Conservation (phyloP, 805 yeast genomes). For the Blastobotrys peoriensis region DNA sequence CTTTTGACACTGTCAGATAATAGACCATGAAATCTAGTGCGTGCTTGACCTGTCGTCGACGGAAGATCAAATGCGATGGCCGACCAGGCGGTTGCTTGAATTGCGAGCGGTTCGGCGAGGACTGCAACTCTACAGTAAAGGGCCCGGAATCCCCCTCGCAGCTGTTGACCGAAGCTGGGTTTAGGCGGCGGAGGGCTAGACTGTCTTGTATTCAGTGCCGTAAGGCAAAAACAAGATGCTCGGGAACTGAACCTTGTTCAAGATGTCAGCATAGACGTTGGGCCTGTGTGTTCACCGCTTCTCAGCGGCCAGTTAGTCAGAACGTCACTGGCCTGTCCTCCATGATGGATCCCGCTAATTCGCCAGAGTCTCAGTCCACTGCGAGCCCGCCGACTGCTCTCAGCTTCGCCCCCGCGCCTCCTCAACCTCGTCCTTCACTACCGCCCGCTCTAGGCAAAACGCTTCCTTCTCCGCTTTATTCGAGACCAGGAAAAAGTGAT, state of each 20-base stretch:
- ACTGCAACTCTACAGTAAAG: constrained; percentile 6
- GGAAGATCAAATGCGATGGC: constrained; percentile 15
- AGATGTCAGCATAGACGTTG: constrained; percentile 8
- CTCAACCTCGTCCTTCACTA: background rate
- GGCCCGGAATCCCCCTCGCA: background rate
- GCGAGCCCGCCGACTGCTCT: background rate
- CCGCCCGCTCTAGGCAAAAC: background rate
- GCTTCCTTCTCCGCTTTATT: background rate
- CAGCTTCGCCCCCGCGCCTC: background rate
- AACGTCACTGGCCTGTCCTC: background rate
- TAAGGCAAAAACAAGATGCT: constrained; percentile 12
- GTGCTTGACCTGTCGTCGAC: background rate
- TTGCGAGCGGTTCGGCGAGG: constrained; percentile 11
- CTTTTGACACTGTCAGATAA: too few relatives aligned
- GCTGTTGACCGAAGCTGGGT: constrained; percentile 10
- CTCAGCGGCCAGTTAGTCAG: background rate
- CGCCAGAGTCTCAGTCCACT: background rate
- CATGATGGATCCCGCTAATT: background rate
- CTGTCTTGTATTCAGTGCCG: constrained; percentile 14
- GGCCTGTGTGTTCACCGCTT: constrained; percentile 6
- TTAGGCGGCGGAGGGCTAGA: constrained; percentile 9
- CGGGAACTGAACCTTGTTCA: constrained; percentile 9
- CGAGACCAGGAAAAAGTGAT: background rate
- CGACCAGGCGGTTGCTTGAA: constrained; percentile 12
- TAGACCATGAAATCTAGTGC: background rate